Evolutionary conservation across 78 protist species (phyloP).

Genomic region (Emiliania huxleyi): DNA sequence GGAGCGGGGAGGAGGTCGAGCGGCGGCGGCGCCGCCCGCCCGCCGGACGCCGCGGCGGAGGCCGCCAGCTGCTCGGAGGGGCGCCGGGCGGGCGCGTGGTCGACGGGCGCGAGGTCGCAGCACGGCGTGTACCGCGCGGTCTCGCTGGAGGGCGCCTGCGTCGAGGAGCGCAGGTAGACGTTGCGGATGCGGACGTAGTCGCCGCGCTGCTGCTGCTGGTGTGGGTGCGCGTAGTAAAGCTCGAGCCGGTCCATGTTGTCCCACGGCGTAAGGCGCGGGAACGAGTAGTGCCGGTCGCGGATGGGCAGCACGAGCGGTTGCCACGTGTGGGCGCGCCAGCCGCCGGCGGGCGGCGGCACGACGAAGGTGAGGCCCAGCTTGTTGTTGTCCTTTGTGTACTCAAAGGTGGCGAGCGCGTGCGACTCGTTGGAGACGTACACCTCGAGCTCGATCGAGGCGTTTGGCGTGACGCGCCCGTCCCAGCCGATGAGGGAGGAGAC

Average conservation of each 20-base stretch:
- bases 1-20: too few relatives aligned
- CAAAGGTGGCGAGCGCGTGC: not conserved
- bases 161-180: constrained; percentile 3
- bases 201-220: not conserved
- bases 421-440: not conserved
- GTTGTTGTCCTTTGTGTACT: constrained; percentile 9
- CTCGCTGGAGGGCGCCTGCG: too few relatives aligned
- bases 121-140: too few relatives aligned
- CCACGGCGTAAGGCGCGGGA: not conserved
- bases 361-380: not conserved
- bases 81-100: too few relatives aligned
- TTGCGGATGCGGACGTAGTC: constrained; percentile 10
- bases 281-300: not conserved
- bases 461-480: not conserved
- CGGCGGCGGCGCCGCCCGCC: too few relatives aligned
- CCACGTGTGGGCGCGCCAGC: not conserved
- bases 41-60: too few relatives aligned
- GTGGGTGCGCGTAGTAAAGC: not conserved
- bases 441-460: not conserved
- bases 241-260: not conserved
- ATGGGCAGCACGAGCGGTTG: not conserved
- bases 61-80: too few relatives aligned
- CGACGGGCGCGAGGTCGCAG: too few relatives aligned
- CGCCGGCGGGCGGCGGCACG: not conserved
- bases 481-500: not conserved